These are phyloP conservation scores for Cicer yamashitae DNA, from an alignment of 306 rosid species.

Conservation along the genomic window DNA sequence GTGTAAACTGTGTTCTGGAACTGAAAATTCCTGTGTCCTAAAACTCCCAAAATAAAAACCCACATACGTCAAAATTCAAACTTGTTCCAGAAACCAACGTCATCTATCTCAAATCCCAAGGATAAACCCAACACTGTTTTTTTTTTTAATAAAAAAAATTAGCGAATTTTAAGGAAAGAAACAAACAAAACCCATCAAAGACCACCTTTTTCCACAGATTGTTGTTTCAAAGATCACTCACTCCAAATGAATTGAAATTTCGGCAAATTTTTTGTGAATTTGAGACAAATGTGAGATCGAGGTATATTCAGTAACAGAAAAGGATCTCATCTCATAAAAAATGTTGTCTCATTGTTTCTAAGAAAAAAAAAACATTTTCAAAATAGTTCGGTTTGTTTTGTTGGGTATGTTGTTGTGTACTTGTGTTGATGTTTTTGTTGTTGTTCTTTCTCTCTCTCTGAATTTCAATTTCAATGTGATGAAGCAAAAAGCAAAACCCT, in stretches of 20 bases:
- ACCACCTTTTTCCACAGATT: slow-evolving; percentile 57
- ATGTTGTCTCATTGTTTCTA: slow-evolving; percentile 35
- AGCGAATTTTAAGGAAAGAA: slow-evolving; percentile 32
- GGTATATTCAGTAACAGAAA: slow-evolving; percentile 47
- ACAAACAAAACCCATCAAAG: slow-evolving; percentile 47
- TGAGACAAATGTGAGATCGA: slow-evolving; percentile 60
- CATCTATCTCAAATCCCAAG: slow-evolving; percentile 37
- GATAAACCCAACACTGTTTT: slow-evolving; percentile 43
- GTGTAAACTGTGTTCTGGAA: slow-evolving; percentile 11
- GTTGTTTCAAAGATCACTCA: slow-evolving; percentile 42
- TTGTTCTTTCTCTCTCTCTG: neutral
- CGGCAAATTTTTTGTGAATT: slow-evolving; percentile 45
- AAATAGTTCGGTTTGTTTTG: slow-evolving; percentile 25
- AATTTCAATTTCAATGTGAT: slow-evolving; percentile 16
- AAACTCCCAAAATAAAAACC: slow-evolving; percentile 31
- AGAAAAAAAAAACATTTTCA: slow-evolving; percentile 47
- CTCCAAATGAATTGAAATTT: slow-evolving; percentile 42
- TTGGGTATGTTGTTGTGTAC: neutral
- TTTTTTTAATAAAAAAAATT: slow-evolving; percentile 32
- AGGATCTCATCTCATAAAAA: slow-evolving; percentile 17
- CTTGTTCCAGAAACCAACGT: slow-evolving; percentile 38
- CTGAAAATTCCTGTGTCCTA: slow-evolving; percentile 38
- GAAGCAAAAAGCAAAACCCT: slow-evolving; percentile 67
- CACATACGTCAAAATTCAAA: slow-evolving; percentile 28
- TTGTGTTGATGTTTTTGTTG: slow-evolving; percentile 15